Evolutionary conservation across 768 basidiomycete species (phyloP), one percentile per base, ranked within the genome.

Genomic region (Hygrocybe coccinea): DNA sequence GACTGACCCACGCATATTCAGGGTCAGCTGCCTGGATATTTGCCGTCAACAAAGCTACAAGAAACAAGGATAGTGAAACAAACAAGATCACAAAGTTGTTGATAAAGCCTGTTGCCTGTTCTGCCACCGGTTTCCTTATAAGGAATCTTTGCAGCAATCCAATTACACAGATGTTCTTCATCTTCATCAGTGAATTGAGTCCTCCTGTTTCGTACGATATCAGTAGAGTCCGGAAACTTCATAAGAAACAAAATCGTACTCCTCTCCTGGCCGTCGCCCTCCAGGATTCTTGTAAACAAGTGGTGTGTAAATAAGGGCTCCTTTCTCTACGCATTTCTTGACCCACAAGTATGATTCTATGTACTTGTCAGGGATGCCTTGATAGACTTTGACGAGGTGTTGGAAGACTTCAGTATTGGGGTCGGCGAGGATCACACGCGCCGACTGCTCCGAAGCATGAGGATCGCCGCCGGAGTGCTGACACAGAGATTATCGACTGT

Each of bases 401-500:
- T 81, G 77, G 61, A 90, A 91, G 3, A 86, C 79, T 19, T 88
- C 86, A 1, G 87, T 89, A 59, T 85, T 84, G 1, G 87, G 87
- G 65, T 91, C 89, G 2, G 89, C 89, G 8, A 91, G 76, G 52
- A 91, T 86, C 38, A 91, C 85, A 33, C 81, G 80, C 9, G 89
- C 89, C 5, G 79, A 78, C 61, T 87, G 83, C n/a, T 77, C 73
- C 17, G 86, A 81, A 9, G 86, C 83, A 51, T 81, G 76, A 2
- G 88, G 86, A 56, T 90, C 85, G 15, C 89, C 89, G 25, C 89
- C 89, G 34, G 87, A 91, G 61, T 91, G 85, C 89, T 91, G 58
- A 14, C 46, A 53, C 35, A 7, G 29, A 21, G 24, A 24, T 29
- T 29, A 47, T 50, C 7, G 15, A 59, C 37, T 36, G 37, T 4